Base-by-base conservation (phyloP, 352 stramenopile species). In the Globisporangium sylvaticum region DNA sequence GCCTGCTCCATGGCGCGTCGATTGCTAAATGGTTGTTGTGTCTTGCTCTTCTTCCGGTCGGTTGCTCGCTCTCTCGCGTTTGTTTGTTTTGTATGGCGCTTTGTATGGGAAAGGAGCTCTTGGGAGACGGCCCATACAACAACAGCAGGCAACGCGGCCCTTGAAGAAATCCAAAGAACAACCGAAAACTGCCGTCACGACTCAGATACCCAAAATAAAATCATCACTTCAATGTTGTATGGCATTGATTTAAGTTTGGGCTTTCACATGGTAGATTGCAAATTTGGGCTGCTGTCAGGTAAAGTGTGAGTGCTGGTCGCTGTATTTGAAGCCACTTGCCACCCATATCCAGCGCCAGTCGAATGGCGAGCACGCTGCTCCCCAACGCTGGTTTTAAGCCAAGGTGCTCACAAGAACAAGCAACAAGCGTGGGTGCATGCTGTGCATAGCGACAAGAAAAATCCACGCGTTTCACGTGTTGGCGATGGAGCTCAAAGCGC, bases 91-190 rank as follows among this genome's bases (percentile, higher is more conserved):
- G 39, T n/a, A 20, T 50, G 42, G 8, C n/a, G 25, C 55, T 31
- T 25, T 44, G 29, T 58, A 32, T 57, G 42, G 42, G 27, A 25
- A 59, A 18, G 27, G 20, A 60, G 46, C 18, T n/a, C 39, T 20
- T 22, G 15, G 15, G 39, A 48, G 39, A 48, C 39, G 39, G 39
- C 39, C 18, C 42, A 50, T 12, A 58, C 22, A 56, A 56, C 12
- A 29, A 4, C 46, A 34, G 14, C 48, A 37, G 9, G 25, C 24
- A 32, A 42, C 29, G 55, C 55, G 54, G 54, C 54, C 9, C 29
- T 60, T 58, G 61, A 32, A 59, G 61, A 66, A 52, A 58, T 58
- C 60, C 48, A 59, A 58, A 59, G n/a, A 58, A 59, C 48, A 66
- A 59, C 60, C 48, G 24, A 48, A 37, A 65, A 65, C 3, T 37